Evolutionary conservation across 768 basidiomycete species (phyloP).

Genomic region (Serpula lacrymans): DNA sequence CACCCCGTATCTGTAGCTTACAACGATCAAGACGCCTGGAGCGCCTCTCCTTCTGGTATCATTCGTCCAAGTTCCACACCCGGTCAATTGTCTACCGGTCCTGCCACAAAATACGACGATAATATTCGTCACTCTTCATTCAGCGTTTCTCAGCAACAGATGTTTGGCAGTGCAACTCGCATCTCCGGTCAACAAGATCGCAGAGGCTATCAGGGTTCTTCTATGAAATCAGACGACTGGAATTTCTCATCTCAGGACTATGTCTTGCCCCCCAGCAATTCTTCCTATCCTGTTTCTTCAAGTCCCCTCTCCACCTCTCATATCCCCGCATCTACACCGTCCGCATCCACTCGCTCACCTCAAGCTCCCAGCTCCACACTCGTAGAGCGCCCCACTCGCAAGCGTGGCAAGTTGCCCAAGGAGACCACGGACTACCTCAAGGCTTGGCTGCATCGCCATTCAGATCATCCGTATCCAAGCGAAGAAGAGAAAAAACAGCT

Average conservation of each 20-base stretch:
- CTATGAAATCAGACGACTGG: slow-evolving; percentile 70
- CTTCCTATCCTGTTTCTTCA: slow-evolving; percentile 21
- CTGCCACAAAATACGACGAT: slow-evolving; percentile 69
- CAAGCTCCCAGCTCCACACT: slow-evolving; percentile 54
- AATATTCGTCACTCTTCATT: slow-evolving; percentile 65
- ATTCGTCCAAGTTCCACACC: slow-evolving; percentile 68
- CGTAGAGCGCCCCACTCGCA: slow-evolving; percentile 74
- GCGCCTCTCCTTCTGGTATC: slow-evolving; percentile 51
- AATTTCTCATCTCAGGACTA: slow-evolving; percentile 61
- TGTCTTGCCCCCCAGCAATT: slow-evolving; percentile 34
- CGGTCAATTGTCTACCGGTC: slow-evolving; percentile 47
- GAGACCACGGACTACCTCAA: slow-evolving; percentile 89
- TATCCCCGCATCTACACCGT: slow-evolving; percentile 17
- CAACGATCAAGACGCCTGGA: slow-evolving; percentile 55
- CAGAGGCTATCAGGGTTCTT: slow-evolving; percentile 41
- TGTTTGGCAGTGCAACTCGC: slow-evolving; percentile 66
- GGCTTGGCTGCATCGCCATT: slow-evolving; percentile 84
- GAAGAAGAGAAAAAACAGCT: slow-evolving; percentile 91
- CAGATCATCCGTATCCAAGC: slow-evolving; percentile 85
- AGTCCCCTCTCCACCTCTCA: slow-evolving; percentile 45
- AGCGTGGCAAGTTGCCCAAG: slow-evolving; percentile 86
- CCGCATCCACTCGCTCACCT: slow-evolving; percentile 51
- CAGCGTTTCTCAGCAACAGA: slow-evolving; percentile 54
- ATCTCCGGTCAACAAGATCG: slow-evolving; percentile 70
- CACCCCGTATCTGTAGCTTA: slow-evolving; percentile 42